Evolutionary conservation across 2,329 filamentous ascomycete genomes (phyloP).

Genomic region (Aureobasidium sp.): DNA sequence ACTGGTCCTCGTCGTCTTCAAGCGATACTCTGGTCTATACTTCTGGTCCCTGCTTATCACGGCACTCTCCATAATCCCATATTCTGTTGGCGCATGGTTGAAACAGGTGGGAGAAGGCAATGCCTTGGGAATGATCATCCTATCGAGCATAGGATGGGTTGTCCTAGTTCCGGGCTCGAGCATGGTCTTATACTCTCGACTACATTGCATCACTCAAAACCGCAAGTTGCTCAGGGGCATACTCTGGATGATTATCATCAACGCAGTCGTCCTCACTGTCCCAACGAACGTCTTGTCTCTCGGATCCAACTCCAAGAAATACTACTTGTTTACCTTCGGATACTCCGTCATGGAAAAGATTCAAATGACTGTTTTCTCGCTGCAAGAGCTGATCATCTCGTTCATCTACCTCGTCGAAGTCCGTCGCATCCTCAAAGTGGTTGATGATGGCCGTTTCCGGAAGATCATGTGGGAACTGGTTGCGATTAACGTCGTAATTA

Average conservation of each 20-base stretch:
- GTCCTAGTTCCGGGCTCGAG: constrained; percentile 54
- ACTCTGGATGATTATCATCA: constrained; percentile 49
- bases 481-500: constrained; percentile 30
- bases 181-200: constrained; percentile 53
- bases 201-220: constrained; percentile 49
- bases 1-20: constrained; percentile 40
- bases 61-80: constrained; percentile 37
- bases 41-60: constrained; percentile 42
- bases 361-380: constrained; percentile 35
- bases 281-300: constrained; percentile 48
- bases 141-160: constrained; percentile 47
- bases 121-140: constrained; percentile 29
- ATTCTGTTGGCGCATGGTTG: constrained; percentile 39
- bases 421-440: constrained; percentile 11
- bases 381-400: constrained; percentile 30
- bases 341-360: constrained; percentile 38
- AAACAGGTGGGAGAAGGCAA: constrained; percentile 30
- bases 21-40: constrained; percentile 38
- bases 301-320: constrained; percentile 35
- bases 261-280: constrained; percentile 45
- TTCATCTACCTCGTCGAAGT: constrained; percentile 23
- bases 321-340: constrained; percentile 22
- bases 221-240: constrained; percentile 40
- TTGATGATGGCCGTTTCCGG: constrained; percentile 14
- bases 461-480: constrained; percentile 29